Evolutionary conservation across 1,284 basidiomycete genomes (phyloP).

Genomic region (Rhizoctonia solani): DNA sequence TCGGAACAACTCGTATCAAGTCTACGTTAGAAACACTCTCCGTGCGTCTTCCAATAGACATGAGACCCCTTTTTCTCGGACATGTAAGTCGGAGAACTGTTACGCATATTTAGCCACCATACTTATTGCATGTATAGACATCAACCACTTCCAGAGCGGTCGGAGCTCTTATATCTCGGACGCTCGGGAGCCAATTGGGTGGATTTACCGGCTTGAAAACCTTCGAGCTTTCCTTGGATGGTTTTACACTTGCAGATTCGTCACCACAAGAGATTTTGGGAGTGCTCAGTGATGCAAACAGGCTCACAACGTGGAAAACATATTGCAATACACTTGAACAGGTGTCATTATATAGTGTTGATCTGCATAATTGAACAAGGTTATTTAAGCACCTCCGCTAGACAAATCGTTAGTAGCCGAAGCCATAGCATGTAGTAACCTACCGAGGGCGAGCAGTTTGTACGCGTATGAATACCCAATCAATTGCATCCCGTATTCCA

Average conservation of each 20-base stretch:
- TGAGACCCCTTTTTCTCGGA: conserved; percentile 9
- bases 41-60: conserved; percentile 9
- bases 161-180: conserved; percentile 6
- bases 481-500: conserved; percentile 85
- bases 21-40: background rate
- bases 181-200: conserved; percentile 6
- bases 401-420: background rate
- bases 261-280: conserved; percentile 1
- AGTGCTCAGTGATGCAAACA: conserved; percentile 1
- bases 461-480: conserved; percentile 91
- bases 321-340: conserved; percentile 1
- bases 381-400: no score
- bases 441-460: conserved; percentile 75
- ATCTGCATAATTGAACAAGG: background rate
- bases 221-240: conserved; percentile 22
- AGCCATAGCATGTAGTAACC: background rate
- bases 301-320: conserved; percentile 17
- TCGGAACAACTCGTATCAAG: conserved; percentile 4
- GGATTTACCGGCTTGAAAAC: conserved; percentile 1
- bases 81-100: conserved; percentile 3
- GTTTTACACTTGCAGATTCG: conserved; percentile 4
- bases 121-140: background rate
- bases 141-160: conserved; percentile 3
- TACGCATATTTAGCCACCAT: background rate
- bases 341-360: background rate